These are phyloP conservation scores for Aspergillus biplanus DNA, from an alignment of 495 filamentous ascomycete genomes.

Conservation along the genomic window DNA sequence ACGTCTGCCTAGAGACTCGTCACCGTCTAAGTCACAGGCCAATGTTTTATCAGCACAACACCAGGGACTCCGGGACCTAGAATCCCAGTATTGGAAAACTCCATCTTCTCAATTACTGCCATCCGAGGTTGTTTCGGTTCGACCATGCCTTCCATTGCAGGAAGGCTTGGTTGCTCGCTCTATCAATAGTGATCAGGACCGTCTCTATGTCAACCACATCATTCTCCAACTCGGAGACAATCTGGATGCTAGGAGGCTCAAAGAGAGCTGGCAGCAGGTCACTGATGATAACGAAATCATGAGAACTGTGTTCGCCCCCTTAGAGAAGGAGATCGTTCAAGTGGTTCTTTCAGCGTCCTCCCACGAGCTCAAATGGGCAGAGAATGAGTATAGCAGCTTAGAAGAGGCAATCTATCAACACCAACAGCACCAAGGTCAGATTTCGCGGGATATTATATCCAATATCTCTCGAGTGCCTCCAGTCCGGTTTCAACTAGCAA, in stretches of 20 bases:
- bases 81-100: conserved; percentile 60
- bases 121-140: conserved; percentile 24
- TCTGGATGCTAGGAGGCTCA: conserved; percentile 55
- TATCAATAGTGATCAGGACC: conserved; percentile 59
- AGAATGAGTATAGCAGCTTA: conserved; percentile 19
- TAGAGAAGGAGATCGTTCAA: conserved; percentile 64
- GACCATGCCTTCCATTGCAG: conserved; percentile 65
- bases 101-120: conserved; percentile 14
- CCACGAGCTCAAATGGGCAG: conserved; percentile 25
- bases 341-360: conserved; percentile 48
- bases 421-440: conserved; percentile 16
- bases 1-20: conserved; percentile 22
- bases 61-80: conserved; percentile 37
- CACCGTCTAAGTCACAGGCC: conserved; percentile 1
- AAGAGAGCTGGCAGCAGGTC: conserved; percentile 54
- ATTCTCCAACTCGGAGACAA: conserved; percentile 55
- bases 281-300: conserved; percentile 66
- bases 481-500: conserved; percentile 29
- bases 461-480: conserved; percentile 32
- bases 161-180: conserved; percentile 80
- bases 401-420: conserved; percentile 20
- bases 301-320: conserved; percentile 66
- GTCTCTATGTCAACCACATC: conserved; percentile 80
- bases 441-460: conserved; percentile 30
- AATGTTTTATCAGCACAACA: conserved; percentile 20